Evolutionary conservation across 1,284 basidiomycete species (phyloP), one percentile per base, ranked within the genome.

Genomic region (Kalmanozyma brasiliensis): DNA sequence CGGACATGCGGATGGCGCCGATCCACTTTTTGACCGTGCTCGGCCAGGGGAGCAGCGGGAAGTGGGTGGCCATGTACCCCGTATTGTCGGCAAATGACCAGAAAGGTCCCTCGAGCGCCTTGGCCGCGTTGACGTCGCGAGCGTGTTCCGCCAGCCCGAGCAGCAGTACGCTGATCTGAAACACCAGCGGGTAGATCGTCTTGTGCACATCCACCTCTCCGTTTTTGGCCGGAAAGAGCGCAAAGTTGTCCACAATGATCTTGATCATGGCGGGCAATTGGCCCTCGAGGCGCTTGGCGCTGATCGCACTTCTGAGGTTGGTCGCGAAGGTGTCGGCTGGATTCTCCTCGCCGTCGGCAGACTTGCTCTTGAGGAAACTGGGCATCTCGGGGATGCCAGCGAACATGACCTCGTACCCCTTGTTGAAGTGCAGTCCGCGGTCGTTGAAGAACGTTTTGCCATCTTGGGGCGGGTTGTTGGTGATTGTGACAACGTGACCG

Each of bases 371-470:
- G 49, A 66, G 7, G 49, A 34, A 11, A 6, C 11, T 29, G 26
- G 60, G 59, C 24, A 65, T 19, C 38, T 69, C 26, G 2, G 61
- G 73, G 17, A 75, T 42, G n/a, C 71, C 71, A 11, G 67, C 67
- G 44, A 73, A 73, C 52, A 73, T 58, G 22, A 62, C 46, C 32
- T 65, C 55, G 41, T 69, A 73, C 3, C 48, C 73, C 9, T 58
- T 34, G 22, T 62, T 58, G 32, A 75, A 75, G 33, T 73, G 37
- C 34, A 68, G 43, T 2, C 47, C 55, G 8, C 73, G 56, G 45
- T 72, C 62, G 52, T 73, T 43, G 58, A 75, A 75, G 20, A 75
- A 75, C 9, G 59, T 67, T 53, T 67, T 63, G 24, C 52, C 63
- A 22, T 69, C 71, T 16, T 49, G 20, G 11, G 30, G 20, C 9